Percentiles rank a stretch among this genome's conserved stretches.
Conservation (phyloP, 305 asterid genomes). For the Solanum hybrid region DNA sequence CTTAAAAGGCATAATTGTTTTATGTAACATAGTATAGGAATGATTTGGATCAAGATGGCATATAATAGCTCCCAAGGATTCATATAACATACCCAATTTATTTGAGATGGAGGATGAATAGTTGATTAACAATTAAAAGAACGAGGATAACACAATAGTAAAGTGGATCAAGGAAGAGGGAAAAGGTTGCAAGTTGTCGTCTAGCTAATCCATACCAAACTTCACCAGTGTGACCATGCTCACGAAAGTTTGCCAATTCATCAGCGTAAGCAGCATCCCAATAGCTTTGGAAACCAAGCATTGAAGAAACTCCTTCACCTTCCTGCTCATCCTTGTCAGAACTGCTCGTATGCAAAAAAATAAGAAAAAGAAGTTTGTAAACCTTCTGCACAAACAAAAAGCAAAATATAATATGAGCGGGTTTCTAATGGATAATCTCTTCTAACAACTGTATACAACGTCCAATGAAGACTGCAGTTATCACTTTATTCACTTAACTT, state of each 20-base stretch:
- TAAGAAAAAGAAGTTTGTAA: background rate
- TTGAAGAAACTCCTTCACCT: conserved; percentile 59
- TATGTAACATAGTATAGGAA: background rate
- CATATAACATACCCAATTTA: background rate
- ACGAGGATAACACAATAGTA: background rate
- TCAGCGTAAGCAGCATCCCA: conserved; percentile 95
- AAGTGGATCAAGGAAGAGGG: background rate
- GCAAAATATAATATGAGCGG: background rate
- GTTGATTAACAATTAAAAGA: background rate
- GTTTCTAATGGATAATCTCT: background rate
- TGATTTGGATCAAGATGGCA: background rate
- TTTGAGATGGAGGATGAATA: background rate
- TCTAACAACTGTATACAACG: background rate
- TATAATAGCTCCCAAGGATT: background rate
- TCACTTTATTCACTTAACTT: background rate
- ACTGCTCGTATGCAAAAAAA: conserved; percentile 26
- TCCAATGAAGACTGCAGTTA: background rate
- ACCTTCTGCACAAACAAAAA: background rate
- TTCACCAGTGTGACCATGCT: conserved; percentile 96
- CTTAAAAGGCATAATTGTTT: background rate
- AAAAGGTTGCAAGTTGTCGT: background rate
- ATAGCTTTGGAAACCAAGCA: conserved; percentile 94
- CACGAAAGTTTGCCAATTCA: conserved; percentile 79
- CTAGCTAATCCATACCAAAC: conserved; percentile 52
- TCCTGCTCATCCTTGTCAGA: conserved; percentile 98